Evolutionary conservation across 1,139 yeast genomes (phyloP).

Genomic region (Candida mesenterica): DNA sequence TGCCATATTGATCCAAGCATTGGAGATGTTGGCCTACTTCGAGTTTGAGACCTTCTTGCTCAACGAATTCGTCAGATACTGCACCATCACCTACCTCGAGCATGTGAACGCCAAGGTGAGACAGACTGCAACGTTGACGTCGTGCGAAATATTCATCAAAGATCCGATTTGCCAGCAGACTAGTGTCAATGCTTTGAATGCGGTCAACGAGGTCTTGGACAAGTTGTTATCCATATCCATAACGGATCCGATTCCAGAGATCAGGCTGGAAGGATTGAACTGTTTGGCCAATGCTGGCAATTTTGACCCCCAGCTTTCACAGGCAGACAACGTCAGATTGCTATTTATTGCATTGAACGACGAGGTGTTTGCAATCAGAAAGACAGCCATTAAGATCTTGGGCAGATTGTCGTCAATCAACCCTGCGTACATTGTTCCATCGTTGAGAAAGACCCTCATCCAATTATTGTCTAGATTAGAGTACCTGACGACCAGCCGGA

Average conservation of each 20-base stretch:
- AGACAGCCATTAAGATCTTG: constrained; percentile 73
- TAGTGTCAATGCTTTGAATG: constrained; percentile 77
- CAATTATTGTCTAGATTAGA: constrained; percentile 84
- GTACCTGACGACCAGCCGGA: constrained; percentile 71
- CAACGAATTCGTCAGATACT: constrained; percentile 83
- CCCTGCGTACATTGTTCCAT: constrained; percentile 95
- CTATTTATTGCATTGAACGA: constrained; percentile 90
- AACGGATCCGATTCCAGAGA: constrained; percentile 86
- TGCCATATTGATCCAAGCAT: constrained; percentile 60
- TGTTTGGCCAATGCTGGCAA: constrained; percentile 61
- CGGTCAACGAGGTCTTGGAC: constrained; percentile 83
- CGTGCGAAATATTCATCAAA: constrained; percentile 72
- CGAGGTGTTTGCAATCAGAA: constrained; percentile 79
- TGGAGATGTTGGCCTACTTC: constrained; percentile 71
- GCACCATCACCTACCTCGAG: constrained; percentile 77
- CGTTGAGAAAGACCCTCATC: constrained; percentile 79
- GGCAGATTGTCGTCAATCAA: constrained; percentile 84
- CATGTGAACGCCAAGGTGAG: constrained; percentile 79
- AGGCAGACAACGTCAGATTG: constrained; percentile 84
- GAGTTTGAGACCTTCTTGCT: constrained; percentile 73
- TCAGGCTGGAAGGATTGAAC: constrained; percentile 73
- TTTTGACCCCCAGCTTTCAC: constrained; percentile 90
- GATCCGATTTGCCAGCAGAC: constrained; percentile 87
- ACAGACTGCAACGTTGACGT: constrained; percentile 79
- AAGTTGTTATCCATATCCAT: constrained; percentile 79